phyloP scores from a whole-genome alignment of 2,329 filamentous ascomycete genomes.

The Fusarium sacchari region DNA sequence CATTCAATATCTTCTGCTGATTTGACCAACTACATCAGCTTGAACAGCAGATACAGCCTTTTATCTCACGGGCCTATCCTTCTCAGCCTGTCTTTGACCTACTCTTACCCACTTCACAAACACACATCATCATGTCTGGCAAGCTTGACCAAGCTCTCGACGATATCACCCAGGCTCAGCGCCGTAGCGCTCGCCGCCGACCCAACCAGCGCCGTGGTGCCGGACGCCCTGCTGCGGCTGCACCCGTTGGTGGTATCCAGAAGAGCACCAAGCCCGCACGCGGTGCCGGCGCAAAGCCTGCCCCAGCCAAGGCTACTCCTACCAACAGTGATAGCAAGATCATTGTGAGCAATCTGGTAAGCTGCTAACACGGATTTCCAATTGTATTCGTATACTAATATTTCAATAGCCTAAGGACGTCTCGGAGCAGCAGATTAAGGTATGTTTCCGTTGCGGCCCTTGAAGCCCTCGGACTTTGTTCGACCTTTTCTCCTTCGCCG shows the following conservation, averaged over 20 bases:
- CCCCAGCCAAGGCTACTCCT: constrained; percentile 71
- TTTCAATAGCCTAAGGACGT: constrained; percentile 86
- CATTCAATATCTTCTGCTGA: constrained; percentile 38
- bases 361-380: constrained; percentile 46
- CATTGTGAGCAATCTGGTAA: constrained; percentile 97
- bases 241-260: constrained; percentile 86
- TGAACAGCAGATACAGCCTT: constrained; percentile 32
- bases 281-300: constrained; percentile 66
- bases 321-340: constrained; percentile 87
- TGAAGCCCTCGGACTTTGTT: constrained; percentile 75
- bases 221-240: constrained; percentile 64
- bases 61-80: constrained; percentile 10
- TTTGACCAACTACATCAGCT: constrained; percentile 36
- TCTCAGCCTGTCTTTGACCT: constrained; percentile 19
- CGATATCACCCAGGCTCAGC: constrained; percentile 89
- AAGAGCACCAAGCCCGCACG: constrained; percentile 76
- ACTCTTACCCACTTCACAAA: constrained; percentile 16
- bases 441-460: constrained; percentile 94
- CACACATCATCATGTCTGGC: constrained; percentile 76
- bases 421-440: constrained; percentile 97
- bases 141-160: constrained; percentile 98
- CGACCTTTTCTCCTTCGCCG: constrained; percentile 63
- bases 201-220: constrained; percentile 61
- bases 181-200: constrained; percentile 66
- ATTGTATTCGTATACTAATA: constrained; percentile 58